A percentile compares a stretch with the other conserved stretches of the same genome.
phyloP scores from a whole-genome alignment of 169 alveolate genomes.

The Plasmodium inui region DNA sequence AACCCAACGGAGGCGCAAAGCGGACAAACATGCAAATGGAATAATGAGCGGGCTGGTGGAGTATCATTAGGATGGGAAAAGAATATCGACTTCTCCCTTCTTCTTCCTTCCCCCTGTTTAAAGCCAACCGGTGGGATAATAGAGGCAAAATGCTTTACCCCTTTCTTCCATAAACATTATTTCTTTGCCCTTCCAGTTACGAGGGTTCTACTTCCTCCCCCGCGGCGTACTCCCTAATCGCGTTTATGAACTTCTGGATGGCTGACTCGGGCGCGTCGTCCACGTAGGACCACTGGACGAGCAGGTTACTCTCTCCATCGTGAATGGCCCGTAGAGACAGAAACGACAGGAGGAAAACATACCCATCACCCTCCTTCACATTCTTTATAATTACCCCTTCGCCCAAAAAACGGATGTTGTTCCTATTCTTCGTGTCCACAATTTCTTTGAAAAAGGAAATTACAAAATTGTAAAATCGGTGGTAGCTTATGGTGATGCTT shows the following conservation, averaged over 20 bases:
- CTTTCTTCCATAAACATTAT: background rate
- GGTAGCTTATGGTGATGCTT: conserved; percentile 25
- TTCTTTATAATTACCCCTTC: conserved; percentile 56
- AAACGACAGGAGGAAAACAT: conserved; percentile 42
- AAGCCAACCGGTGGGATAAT: background rate
- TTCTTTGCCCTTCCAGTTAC: background rate
- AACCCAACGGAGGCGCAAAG: background rate
- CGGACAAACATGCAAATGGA: background rate
- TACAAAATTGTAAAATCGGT: conserved; percentile 65
- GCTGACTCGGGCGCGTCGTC: conserved; percentile 50
- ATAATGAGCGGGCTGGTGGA: background rate
- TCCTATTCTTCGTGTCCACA: conserved; percentile 45
- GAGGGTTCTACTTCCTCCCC: background rate
- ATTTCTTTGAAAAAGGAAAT: conserved; percentile 75
- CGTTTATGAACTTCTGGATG: conserved; percentile 32
- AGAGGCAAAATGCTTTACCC: background rate
- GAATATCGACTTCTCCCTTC: background rate
- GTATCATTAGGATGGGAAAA: background rate
- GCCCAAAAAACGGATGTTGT: conserved; percentile 22
- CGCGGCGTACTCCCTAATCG: conserved; percentile 10
- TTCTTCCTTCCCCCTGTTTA: background rate
- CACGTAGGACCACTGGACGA: conserved; percentile 72
- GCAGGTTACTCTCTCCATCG: conserved; percentile 45
- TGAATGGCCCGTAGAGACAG: conserved; percentile 72
- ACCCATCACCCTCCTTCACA: conserved; percentile 21